A percentile compares a stretch with the other conserved stretches of the same genome.
Conservation (phyloP, 2,329 filamentous ascomycete genomes). For the Nothophoma quercina region DNA sequence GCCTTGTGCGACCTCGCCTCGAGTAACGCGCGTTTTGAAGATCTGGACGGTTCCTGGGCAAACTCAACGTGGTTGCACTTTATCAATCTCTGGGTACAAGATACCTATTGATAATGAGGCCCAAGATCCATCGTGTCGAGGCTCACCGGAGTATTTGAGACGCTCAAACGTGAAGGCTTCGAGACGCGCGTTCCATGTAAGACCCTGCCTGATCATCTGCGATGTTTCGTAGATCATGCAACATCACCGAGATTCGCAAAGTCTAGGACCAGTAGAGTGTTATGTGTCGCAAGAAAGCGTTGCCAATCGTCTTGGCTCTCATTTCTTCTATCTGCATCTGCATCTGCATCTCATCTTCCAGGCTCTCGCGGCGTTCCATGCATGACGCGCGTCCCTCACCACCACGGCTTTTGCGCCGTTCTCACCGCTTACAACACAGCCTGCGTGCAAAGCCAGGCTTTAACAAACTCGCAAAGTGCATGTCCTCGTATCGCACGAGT, state of each 20-base stretch:
- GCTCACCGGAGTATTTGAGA: conserved; percentile 1
- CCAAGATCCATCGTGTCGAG: not conserved
- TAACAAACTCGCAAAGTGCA: conserved; percentile 21
- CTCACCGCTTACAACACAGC: conserved; percentile 27
- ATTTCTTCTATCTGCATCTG: conserved; percentile 24
- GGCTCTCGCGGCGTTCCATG: conserved; percentile 13
- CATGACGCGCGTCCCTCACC: conserved; percentile 33
- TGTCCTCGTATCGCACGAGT: conserved; percentile 26
- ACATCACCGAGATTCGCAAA: conserved; percentile 3
- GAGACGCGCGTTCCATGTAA: conserved; percentile 16
- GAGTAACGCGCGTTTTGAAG: conserved; percentile 1
- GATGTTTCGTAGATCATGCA: conserved; percentile 16
- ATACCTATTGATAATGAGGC: not conserved
- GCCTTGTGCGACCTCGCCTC: not conserved
- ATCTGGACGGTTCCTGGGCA: too few species aligned
- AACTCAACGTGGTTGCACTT: too few species aligned
- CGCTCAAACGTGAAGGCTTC: conserved; percentile 1
- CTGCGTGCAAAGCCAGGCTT: conserved; percentile 16
- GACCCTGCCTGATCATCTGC: conserved; percentile 1
- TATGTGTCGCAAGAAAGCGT: conserved; percentile 10
- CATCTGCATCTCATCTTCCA: not conserved
- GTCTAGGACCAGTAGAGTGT: conserved; percentile 2
- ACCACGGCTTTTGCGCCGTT: conserved; percentile 24
- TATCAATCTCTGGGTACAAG: too few species aligned
- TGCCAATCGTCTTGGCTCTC: conserved; percentile 24